Evolutionary conservation across 305 asterid genomes (phyloP).

Genomic region (Plantago rigida): DNA sequence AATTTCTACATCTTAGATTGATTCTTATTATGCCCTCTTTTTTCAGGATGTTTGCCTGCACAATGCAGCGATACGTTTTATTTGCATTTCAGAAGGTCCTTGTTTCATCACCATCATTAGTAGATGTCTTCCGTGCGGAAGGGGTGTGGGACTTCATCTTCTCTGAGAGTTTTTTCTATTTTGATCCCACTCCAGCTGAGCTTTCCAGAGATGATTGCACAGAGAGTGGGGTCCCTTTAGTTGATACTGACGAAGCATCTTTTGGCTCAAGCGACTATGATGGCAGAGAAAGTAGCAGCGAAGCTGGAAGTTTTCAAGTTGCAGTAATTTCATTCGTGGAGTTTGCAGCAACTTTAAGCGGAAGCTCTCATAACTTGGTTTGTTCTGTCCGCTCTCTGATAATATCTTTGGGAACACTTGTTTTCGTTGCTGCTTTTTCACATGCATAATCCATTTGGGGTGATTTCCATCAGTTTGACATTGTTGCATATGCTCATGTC

Average conservation of each 20-base stretch:
- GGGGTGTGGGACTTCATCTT: conserved; percentile 95
- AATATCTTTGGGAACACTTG: no score
- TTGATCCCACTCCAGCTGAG: conserved; percentile 55
- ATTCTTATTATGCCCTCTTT: conserved; percentile 25
- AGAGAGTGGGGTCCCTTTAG: conserved; percentile 29
- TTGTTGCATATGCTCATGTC: no score
- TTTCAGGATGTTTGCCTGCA: conserved; percentile 68
- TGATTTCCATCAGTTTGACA: no score
- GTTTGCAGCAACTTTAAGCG: conserved; percentile 74
- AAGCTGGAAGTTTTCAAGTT: conserved; percentile 53
- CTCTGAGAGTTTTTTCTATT: conserved; percentile 91
- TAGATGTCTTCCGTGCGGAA: conserved; percentile 82
- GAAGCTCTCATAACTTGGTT: conserved; percentile 86
- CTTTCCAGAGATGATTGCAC: conserved; percentile 31
- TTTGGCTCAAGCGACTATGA: conserved; percentile 34
- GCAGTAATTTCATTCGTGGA: conserved; percentile 74
- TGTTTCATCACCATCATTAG: conserved; percentile 53
- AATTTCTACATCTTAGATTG: conserved; percentile 19
- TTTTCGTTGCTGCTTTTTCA: no score
- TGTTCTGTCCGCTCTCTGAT: conserved; percentile 25
- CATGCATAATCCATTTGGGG: no score
- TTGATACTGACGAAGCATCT: conserved; percentile 30
- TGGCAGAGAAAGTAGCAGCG: conserved; percentile 29
- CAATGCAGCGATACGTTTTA: conserved; percentile 66
- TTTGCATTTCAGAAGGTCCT: conserved; percentile 67